Percentiles rank a stretch among this genome's conserved stretches.
phyloP scores from a whole-genome alignment of 1,284 basidiomycete genomes.

The Irpex sp. region DNA sequence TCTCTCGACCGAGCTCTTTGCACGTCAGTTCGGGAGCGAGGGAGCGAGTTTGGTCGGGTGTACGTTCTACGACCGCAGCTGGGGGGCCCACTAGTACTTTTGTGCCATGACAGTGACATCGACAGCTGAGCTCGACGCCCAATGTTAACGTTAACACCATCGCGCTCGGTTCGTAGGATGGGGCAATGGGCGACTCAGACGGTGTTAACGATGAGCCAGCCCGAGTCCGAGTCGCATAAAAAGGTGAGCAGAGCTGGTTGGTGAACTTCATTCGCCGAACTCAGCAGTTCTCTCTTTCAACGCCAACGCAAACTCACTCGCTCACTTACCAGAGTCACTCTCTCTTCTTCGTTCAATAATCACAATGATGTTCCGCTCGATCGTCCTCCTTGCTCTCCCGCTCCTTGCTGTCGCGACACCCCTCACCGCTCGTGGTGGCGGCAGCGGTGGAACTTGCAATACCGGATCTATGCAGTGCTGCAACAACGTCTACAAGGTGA shows the following conservation, averaged over 20 bases:
- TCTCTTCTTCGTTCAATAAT: background rate
- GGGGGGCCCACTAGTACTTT: too few relatives aligned
- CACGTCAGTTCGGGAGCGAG: background rate
- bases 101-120: too few relatives aligned
- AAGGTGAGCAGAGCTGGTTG: background rate
- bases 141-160: background rate
- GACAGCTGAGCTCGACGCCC: too few relatives aligned
- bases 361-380: background rate
- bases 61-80: too few relatives aligned
- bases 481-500: background rate
- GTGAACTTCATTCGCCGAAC: background rate
- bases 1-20: background rate
- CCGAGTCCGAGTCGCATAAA: background rate
- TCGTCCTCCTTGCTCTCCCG: constrained; percentile 3
- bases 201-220: too few relatives aligned
- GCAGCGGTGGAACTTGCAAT: background rate
- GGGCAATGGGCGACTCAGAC: too few relatives aligned
- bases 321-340: background rate
- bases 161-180: background rate
- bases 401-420: constrained; percentile 8
- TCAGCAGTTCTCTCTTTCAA: background rate
- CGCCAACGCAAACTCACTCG: background rate
- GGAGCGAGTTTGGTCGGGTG: too few relatives aligned
- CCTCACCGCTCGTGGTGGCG: background rate
- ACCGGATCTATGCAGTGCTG: background rate